Evolutionary conservation across 768 basidiomycete genomes (phyloP), one percentile per base, ranked within the genome.

Genomic region (Collybia mongolica): DNA sequence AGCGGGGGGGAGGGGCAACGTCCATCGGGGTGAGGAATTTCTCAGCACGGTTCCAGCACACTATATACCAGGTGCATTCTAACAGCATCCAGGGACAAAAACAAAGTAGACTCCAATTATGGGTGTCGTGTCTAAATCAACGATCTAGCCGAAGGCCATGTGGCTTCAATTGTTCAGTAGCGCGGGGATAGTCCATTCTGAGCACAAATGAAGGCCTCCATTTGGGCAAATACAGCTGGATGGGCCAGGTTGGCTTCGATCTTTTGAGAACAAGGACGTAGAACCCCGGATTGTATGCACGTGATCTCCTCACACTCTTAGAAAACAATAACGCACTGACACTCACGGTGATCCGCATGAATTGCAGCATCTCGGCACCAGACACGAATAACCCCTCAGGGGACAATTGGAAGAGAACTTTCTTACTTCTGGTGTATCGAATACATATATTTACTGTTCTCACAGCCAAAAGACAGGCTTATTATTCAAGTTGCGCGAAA

Each of bases 1-100:
- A 78, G 57, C 64, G 68, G 57, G 79, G 76, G 47, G 76, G 76
- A 63, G 76, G 72, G 65, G 65, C 66, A 48, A 69, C 68, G 72
- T 76, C 75, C 75, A 76, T 76, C 53, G 59, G 54, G 60, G 44
- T 46, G 49, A 43, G 50, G 48, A 47, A 23, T 12, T 48, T 22
- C 2, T 9, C 42, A 39, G 19, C 38, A 26, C 20, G 12, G 20
- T 28, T 22, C 5, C n/a, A 47, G 44, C 35, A 40, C 3, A 35
- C 54, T 61, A 61, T 59, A 61, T 59, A 61, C 44, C 15, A 26
- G 14, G 23, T 4, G 26, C 35, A 48, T 22, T 23, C 35, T n/a
- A 17, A 19, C 28, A 20, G 18, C 19, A 17, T 3, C 11, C 23
- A 42, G 32, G 40, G 29, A 51, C 49, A 61, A 54, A 56, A 54